Evolutionary conservation across 768 basidiomycete genomes (phyloP).

Genomic region (Phaeotremella skinneri): DNA sequence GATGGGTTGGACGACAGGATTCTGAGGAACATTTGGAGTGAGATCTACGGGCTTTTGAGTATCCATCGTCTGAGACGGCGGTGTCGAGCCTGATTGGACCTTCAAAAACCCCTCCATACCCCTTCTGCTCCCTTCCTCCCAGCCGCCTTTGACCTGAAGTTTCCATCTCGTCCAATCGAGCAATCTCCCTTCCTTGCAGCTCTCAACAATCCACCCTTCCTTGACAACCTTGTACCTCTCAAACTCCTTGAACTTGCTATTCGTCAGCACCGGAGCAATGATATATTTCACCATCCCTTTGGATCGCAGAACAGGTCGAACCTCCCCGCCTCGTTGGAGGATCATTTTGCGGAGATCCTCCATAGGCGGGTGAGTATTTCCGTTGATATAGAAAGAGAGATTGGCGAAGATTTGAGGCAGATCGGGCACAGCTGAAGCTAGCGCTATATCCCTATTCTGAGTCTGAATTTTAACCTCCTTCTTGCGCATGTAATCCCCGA

Average conservation of each 20-base stretch:
- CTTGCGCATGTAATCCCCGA: slow-evolving; percentile 82
- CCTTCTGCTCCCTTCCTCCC: slow-evolving; percentile 39
- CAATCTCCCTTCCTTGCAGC: slow-evolving; percentile 64
- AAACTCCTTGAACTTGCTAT: slow-evolving; percentile 84
- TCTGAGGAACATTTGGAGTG: not conserved
- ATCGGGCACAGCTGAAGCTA: slow-evolving; percentile 28
- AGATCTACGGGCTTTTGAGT: not conserved
- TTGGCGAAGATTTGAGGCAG: slow-evolving; percentile 66
- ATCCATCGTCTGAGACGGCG: not conserved
- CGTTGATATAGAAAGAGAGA: slow-evolving; percentile 85
- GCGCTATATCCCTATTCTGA: slow-evolving; percentile 51
- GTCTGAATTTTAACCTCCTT: slow-evolving; percentile 78
- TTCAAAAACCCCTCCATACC: slow-evolving; percentile 42
- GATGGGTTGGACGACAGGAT: too few species aligned
- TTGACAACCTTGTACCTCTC: slow-evolving; percentile 82
- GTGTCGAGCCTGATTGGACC: slow-evolving; percentile 10
- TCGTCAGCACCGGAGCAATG: slow-evolving; percentile 84
- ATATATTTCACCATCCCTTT: slow-evolving; percentile 56
- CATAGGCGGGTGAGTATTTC: slow-evolving; percentile 80
- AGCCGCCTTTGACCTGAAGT: slow-evolving; percentile 44
- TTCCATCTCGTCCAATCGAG: slow-evolving; percentile 77
- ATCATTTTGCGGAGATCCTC: slow-evolving; percentile 79
- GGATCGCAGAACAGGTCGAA: slow-evolving; percentile 56
- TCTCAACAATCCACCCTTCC: slow-evolving; percentile 85
- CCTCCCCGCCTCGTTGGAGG: slow-evolving; percentile 74